Conservation (phyloP, 2,329 filamentous ascomycete species). For the Penicillium polonicum region DNA sequence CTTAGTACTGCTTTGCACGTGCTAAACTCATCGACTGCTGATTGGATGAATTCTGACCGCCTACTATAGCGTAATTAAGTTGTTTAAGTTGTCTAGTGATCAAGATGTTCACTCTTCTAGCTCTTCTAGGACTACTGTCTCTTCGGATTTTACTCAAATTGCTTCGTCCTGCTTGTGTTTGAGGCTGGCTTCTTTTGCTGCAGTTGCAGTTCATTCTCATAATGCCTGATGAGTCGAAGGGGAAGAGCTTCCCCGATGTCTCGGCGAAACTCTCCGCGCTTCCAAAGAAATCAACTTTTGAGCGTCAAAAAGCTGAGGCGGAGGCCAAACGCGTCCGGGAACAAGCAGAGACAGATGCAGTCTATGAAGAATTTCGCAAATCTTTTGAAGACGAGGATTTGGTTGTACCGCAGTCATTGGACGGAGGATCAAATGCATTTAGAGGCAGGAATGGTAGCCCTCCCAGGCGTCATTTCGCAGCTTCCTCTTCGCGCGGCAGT, state of each 20-base stretch:
- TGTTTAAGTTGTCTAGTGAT: no score
- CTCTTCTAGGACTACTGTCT: neutral
- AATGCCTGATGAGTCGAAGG: slow-evolving; percentile 42
- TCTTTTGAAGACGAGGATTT: slow-evolving; percentile 53
- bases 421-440: slow-evolving; percentile 27
- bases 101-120: neutral
- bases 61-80: neutral
- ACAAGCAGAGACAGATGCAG: slow-evolving; percentile 81
- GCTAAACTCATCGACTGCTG: neutral
- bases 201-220: slow-evolving; percentile 22
- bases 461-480: slow-evolving; percentile 63
- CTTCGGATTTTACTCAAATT: neutral
- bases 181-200: slow-evolving; percentile 14
- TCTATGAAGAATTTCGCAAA: slow-evolving; percentile 84
- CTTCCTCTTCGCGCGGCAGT: slow-evolving; percentile 47
- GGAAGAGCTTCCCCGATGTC: slow-evolving; percentile 64
- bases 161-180: neutral
- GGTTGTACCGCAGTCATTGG: slow-evolving; percentile 18
- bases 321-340: slow-evolving; percentile 84
- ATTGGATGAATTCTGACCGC: neutral
- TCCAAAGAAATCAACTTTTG: slow-evolving; percentile 81
- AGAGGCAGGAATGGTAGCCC: slow-evolving; percentile 39
- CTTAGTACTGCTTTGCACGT: neutral
- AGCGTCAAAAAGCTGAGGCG: slow-evolving; percentile 82
- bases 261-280: slow-evolving; percentile 76